Percentiles rank a stretch among this genome's conserved stretches.
These are phyloP conservation scores for Trichocladium uniseriatum DNA, from an alignment of 495 filamentous ascomycete genomes.

Conservation along the genomic window DNA sequence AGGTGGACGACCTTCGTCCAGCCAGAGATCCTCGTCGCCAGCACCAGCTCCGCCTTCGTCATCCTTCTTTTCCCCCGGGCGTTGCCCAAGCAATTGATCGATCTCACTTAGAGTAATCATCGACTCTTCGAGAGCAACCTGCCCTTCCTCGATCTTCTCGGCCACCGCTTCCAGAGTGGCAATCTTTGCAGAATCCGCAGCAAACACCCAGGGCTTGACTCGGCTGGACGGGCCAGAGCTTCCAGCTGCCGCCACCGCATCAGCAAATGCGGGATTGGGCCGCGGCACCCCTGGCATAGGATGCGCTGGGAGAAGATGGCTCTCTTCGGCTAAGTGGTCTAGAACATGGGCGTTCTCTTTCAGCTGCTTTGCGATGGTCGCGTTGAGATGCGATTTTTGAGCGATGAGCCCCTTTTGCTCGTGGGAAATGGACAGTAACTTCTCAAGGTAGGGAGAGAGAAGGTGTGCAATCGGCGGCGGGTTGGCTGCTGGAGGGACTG, in stretches of 20 bases:
- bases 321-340: constrained; percentile 56
- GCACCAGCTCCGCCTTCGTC: constrained; percentile 6
- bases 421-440: constrained; percentile 47
- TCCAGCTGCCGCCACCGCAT: constrained; percentile 17
- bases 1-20: constrained; percentile 22
- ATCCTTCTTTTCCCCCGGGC: constrained; percentile 1
- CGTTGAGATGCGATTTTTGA: constrained; percentile 55
- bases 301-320: constrained; percentile 56
- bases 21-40: constrained; percentile 27
- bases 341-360: constrained; percentile 47
- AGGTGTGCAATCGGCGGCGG: constrained; percentile 26
- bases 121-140: constrained; percentile 35
- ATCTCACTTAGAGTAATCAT: constrained; percentile 32
- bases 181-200: constrained; percentile 42
- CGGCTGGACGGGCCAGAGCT: constrained; percentile 29
- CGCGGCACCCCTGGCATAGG: constrained; percentile 35
- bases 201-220: constrained; percentile 42
- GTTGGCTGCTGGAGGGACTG: constrained; percentile 10
- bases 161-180: constrained; percentile 38
- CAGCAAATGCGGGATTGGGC: constrained; percentile 15
- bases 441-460: constrained; percentile 46
- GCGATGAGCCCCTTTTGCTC: constrained; percentile 53
- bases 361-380: constrained; percentile 49
- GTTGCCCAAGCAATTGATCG: constrained; percentile 28
- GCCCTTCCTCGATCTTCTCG: constrained; percentile 40